Percentiles rank a stretch among this genome's conserved stretches.
phyloP scores from a whole-genome alignment of 176 grass and related monocot species.

The Echinochloa phyllopogon region DNA sequence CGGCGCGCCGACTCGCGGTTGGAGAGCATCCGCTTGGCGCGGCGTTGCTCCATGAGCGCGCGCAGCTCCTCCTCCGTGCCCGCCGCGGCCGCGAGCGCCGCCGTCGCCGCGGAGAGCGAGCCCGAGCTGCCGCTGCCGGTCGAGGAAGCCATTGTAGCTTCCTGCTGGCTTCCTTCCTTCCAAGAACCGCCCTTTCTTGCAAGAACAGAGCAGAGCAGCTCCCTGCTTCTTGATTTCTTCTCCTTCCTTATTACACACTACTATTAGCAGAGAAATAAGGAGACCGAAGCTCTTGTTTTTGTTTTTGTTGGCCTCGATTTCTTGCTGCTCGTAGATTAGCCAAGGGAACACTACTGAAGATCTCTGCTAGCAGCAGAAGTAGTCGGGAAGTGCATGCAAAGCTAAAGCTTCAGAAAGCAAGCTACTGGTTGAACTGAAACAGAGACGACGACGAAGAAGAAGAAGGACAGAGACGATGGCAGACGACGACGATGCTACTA shows the following conservation, averaged over 20 bases:
- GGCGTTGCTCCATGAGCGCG: constrained; percentile 67
- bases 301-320: constrained; percentile 19
- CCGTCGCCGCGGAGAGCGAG: constrained; percentile 47
- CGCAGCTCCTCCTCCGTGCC: constrained; percentile 66
- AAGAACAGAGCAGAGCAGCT: constrained; percentile 11
- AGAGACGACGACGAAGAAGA: not conserved
- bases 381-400: constrained; percentile 39
- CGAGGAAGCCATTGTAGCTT: constrained; percentile 75
- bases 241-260: not conserved
- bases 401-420: constrained; percentile 24
- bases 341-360: not conserved
- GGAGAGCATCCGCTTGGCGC: constrained; percentile 84
- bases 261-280: not conserved
- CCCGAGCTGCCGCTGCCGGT: constrained; percentile 61
- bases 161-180: not conserved
- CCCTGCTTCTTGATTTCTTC: constrained; percentile 8
- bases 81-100: constrained; percentile 37
- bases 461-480: not conserved
- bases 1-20: constrained; percentile 90
- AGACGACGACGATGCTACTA: not conserved
- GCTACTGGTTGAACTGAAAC: not conserved
- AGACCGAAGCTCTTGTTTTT: not conserved
- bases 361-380: constrained; percentile 13
- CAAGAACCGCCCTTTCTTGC: constrained; percentile 37
- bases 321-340: not conserved